Evolutionary conservation across 75 land plant species (phyloP).

Genomic region (Picea sitchensis): DNA sequence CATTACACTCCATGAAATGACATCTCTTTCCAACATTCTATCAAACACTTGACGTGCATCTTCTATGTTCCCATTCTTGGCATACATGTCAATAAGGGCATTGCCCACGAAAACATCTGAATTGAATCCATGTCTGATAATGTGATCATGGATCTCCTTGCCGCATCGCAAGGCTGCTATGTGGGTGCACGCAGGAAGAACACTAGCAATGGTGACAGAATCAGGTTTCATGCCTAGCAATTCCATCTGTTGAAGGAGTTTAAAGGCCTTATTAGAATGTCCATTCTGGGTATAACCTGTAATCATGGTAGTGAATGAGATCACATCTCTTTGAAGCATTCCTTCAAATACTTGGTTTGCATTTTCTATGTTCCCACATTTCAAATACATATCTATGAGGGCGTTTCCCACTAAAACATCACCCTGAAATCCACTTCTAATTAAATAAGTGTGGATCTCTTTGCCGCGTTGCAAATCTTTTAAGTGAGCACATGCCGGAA

Average conservation of each 20-base stretch:
- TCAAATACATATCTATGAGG: constrained; percentile 74
- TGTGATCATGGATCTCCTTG: neutral
- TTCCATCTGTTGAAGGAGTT: constrained; percentile 53
- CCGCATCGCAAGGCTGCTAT: neutral
- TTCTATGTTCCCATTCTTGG: neutral
- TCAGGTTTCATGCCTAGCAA: constrained; percentile 34
- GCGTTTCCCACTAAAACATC: constrained; percentile 42
- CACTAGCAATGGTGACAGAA: constrained; percentile 52
- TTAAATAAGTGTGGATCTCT: constrained; percentile 36
- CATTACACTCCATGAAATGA: neutral
- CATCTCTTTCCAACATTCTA: neutral
- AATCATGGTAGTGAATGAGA: constrained; percentile 60
- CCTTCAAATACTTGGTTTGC: constrained; percentile 48
- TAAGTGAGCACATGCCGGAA: constrained; percentile 49
- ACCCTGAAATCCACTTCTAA: constrained; percentile 21
- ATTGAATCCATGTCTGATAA: neutral
- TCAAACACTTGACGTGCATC: neutral
- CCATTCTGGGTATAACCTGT: constrained; percentile 63
- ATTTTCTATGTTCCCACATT: constrained; percentile 55
- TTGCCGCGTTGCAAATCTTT: constrained; percentile 40
- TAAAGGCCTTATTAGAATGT: constrained; percentile 45
- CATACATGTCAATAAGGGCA: neutral
- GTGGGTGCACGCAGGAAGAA: constrained; percentile 25
- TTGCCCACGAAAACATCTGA: neutral
- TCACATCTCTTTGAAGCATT: constrained; percentile 37